Percentiles rank a stretch among this genome's conserved stretches.
Conservation (phyloP, 176 grass and related monocot species). For the Carex kokanica region DNA sequence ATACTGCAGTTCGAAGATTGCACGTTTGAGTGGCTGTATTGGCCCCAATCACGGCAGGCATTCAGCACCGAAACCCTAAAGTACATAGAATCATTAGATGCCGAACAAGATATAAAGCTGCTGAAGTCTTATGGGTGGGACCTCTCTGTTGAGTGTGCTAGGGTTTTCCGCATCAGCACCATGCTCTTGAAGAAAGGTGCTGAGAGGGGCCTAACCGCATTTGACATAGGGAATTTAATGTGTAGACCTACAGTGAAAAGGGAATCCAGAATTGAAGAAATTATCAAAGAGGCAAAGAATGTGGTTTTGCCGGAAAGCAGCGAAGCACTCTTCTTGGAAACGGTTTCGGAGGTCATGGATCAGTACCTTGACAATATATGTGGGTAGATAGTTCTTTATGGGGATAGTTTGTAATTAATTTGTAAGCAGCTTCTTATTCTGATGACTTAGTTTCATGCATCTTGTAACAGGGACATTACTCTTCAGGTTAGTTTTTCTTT, state of each 20-base stretch:
- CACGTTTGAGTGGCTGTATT: constrained; percentile 55
- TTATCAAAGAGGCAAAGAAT: constrained; percentile 35
- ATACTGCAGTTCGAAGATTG: constrained; percentile 44
- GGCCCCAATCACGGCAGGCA: constrained; percentile 36
- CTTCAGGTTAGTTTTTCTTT: constrained; percentile 4
- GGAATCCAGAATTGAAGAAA: constrained; percentile 44
- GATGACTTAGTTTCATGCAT: constrained; percentile 15
- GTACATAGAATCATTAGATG: constrained; percentile 44
- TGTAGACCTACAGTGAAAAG: constrained; percentile 44
- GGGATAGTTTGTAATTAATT: constrained; percentile 17
- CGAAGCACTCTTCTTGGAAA: constrained; percentile 33
- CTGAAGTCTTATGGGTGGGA: constrained; percentile 45
- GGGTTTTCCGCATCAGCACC: constrained; percentile 39
- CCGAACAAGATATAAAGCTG: constrained; percentile 38
- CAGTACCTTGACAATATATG: constrained; percentile 27
- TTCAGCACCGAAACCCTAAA: constrained; percentile 29
- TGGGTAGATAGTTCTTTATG: constrained; percentile 12
- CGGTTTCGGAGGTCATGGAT: constrained; percentile 45
- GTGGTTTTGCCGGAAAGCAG: constrained; percentile 34
- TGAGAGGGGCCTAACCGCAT: constrained; percentile 38
- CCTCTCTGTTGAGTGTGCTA: constrained; percentile 30
- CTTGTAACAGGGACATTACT: constrained; percentile 4
- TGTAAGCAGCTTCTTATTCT: constrained; percentile 21
- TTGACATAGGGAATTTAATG: constrained; percentile 46
- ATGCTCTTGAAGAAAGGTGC: constrained; percentile 54